phyloP scores from a whole-genome alignment of 768 basidiomycete species.

The Crepidotus variabilis region DNA sequence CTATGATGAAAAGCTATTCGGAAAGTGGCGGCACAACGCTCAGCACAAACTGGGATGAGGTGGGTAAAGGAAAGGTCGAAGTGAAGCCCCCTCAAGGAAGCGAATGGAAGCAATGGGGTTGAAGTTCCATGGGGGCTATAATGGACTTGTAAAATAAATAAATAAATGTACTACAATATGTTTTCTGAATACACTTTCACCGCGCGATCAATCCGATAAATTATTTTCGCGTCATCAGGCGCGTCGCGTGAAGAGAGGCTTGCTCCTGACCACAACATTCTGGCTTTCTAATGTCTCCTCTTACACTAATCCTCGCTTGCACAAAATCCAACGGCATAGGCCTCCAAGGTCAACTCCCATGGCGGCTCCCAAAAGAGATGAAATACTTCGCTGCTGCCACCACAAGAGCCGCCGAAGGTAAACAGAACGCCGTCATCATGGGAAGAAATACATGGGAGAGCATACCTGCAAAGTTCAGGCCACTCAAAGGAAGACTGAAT shows the following conservation, averaged over 20 bases:
- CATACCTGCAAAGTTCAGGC: constrained; percentile 82
- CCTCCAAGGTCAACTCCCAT: constrained; percentile 69
- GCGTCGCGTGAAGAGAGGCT: not conserved
- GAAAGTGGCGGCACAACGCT: constrained; percentile 95
- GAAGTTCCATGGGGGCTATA: constrained; percentile 6
- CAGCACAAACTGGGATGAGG: constrained; percentile 95
- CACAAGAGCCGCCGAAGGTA: constrained; percentile 48
- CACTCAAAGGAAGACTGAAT: constrained; percentile 73
- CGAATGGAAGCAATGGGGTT: constrained; percentile 81
- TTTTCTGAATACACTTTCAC: not conserved
- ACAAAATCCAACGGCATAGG: constrained; percentile 89
- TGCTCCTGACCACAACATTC: not conserved
- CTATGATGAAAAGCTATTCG: constrained; percentile 97
- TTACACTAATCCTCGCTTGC: constrained; percentile 93
- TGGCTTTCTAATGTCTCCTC: constrained; percentile 44
- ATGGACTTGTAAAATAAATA: not conserved
- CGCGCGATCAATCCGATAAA: not conserved
- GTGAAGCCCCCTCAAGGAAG: constrained; percentile 83
- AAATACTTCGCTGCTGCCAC: constrained; percentile 89
- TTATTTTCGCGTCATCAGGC: not conserved
- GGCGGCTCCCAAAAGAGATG: constrained; percentile 87
- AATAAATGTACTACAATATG: not conserved
- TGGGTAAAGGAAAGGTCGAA: constrained; percentile 62
- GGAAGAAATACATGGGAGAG: constrained; percentile 98
- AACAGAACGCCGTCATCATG: constrained; percentile 83